These are phyloP conservation scores for Adansonia grandidieri DNA, from an alignment of 441 rosid species.

Conservation along the genomic window DNA sequence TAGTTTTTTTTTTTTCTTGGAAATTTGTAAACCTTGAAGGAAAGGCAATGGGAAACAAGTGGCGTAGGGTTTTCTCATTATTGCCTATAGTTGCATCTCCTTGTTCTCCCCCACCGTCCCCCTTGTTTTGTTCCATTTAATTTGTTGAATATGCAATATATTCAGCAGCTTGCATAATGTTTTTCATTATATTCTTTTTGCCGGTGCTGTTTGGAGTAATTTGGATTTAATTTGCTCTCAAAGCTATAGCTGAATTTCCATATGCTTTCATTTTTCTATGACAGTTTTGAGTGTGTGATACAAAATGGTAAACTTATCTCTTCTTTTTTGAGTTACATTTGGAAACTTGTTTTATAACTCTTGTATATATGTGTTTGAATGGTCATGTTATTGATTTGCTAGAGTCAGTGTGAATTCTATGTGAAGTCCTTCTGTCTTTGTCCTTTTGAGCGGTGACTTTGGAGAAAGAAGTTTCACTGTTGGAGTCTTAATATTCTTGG, in stretches of 20 bases:
- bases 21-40: slow-evolving; percentile 14
- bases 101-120: neutral
- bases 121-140: slow-evolving; percentile 34
- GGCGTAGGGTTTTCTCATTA: neutral
- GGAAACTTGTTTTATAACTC: too few species aligned
- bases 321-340: too few species aligned
- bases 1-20: neutral
- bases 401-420: too few species aligned
- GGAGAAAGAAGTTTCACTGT: too few species aligned
- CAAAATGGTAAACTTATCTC: too few species aligned
- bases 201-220: neutral
- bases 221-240: neutral
- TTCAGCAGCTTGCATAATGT: slow-evolving; percentile 19
- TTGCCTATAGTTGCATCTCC: slow-evolving; percentile 17
- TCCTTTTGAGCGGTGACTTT: too few species aligned
- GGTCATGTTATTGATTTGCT: neutral
- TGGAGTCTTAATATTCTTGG: neutral
- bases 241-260: neutral
- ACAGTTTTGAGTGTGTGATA: neutral
- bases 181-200: neutral
- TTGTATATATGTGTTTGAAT: neutral
- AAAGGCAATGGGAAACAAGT: neutral
- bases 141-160: neutral
- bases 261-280: neutral
- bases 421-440: too few species aligned